Conservation (phyloP, 129 eudicot species). For the Flaveria trinervia region DNA sequence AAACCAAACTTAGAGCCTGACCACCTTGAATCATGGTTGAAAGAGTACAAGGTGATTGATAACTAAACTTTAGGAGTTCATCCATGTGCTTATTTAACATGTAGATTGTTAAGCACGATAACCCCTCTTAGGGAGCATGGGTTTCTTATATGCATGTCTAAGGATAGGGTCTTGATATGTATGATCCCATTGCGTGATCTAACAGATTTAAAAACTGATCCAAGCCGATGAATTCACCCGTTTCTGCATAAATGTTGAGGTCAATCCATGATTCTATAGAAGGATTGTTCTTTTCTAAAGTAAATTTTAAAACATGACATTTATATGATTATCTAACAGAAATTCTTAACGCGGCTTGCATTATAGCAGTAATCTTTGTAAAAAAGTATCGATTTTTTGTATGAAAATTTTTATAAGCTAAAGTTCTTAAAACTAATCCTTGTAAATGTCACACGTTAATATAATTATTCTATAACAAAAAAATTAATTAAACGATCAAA, state of each 20-base stretch:
- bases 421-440: no score
- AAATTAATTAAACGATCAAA: not conserved
- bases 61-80: not conserved
- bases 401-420: no score
- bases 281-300: not conserved
- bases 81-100: not conserved
- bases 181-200: no score
- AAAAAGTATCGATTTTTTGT: not conserved
- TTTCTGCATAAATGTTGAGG: not conserved
- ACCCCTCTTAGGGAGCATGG: no score
- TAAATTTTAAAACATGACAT: not conserved
- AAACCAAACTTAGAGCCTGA: constrained; percentile 76
- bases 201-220: no score
- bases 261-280: not conserved
- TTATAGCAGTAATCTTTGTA: not conserved
- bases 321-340: not conserved
- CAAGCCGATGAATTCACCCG: not conserved
- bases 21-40: constrained; percentile 73
- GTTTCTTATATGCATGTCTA: no score
- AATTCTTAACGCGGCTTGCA: not conserved
- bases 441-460: not conserved
- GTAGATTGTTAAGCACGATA: no score
- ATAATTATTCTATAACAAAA: not conserved
- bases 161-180: no score
- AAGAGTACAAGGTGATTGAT: constrained; percentile 68